Base-by-base conservation (phyloP, 2,329 filamentous ascomycete species). In the Colletotrichum cereale region DNA sequence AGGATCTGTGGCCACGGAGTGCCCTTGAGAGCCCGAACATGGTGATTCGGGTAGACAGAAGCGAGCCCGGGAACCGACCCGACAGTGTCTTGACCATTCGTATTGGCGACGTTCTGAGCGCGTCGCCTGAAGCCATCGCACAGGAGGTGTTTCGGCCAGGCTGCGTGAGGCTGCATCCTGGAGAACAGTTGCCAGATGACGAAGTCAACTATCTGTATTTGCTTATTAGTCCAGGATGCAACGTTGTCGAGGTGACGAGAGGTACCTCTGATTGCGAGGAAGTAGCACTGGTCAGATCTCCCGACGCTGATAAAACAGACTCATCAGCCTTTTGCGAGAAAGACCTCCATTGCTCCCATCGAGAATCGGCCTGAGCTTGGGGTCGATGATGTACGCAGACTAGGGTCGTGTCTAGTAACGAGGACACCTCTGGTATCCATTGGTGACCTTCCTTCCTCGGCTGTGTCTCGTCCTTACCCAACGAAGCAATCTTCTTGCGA, bases 121-220 rank as follows among this genome's bases (percentile, higher is more conserved):
- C 75, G 34, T 82, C 79, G 89, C 76, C 92, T 89, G 76, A 91
- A 97, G 31, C 96, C 96, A 84, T 97, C 92, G 75, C 94, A 95
- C 5, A 99, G 87, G 6, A 97, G 77, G 81, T 98, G 93, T 62
- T 89, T 87, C 2, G 92, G 91, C 77, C 87, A 88, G 61, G 73
- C 44, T 12, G 74, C 84, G 80, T 70, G 81, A 82, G 36, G 80
- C 77, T 78, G 40, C 85, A 82, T 21, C 75, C 88, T 86, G 16
- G 88, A 89, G 80, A 97, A 97, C 2, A 97, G 84, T 12, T 89
- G 86, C 89, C 92, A 95, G 52, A 98, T 89, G 36, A 89, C 88
- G 79, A 93, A 94, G 77, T 95, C 92, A 53, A 96, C 86, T 75
- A 96, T 88, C 92, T 95, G 26, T 21, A 18, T 75, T 63, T n/a